Base-by-base conservation (phyloP, 2,329 filamentous ascomycete species). In the Aspergillus eucalypticola region DNA sequence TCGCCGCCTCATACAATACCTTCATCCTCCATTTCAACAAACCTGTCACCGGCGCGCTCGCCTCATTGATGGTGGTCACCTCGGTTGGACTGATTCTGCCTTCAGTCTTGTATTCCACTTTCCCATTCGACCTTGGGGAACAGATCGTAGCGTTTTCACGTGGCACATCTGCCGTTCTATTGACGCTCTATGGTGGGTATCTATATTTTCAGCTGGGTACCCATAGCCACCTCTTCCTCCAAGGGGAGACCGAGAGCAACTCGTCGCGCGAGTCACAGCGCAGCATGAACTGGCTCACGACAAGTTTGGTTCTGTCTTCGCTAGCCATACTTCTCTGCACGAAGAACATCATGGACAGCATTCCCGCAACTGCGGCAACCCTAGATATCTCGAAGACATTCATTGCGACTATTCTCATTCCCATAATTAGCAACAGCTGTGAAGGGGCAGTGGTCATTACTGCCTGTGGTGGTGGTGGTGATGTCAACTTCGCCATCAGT, bases 361-460 rank as follows among this genome's bases (percentile, higher is more conserved):
- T 90, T 64, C 86, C 89, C 60, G 78, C 81, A 10, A 81, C 90
- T 53, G 88, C 90, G 15, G 81, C 84, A 60, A 84, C 80, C 13
- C 83, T 84, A 2, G 81, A 85, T 53, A 87, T 90, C 66, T 89
- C 86, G 76, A 88, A 88, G 72, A 88, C 85, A 5, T 90, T 91
- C 61, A 89, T 91, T 66, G 88, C 88, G 75, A 78, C 90, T 21
- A 89, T 90, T 55, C 78, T 91, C 5, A 86, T 91, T 38, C 88
- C 88, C 5, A 90, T 91, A 63, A 88, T 90, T 19, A 88, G 88
- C 49, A 90, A 90, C 67, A 88, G 88, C 2, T 88, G 88, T 3
- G 88, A 91, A 73, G 89, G 91, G 65, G 88, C 90, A 39, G 90
- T 88, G 0, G 89, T 89, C 21, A 86, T 90, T 4, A 19, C 29